A percentile compares a stretch with the other conserved stretches of the same genome.
phyloP scores from a whole-genome alignment of 192 early-diverging fungal genomes.

The Phlyctochytrium planicorne region DNA sequence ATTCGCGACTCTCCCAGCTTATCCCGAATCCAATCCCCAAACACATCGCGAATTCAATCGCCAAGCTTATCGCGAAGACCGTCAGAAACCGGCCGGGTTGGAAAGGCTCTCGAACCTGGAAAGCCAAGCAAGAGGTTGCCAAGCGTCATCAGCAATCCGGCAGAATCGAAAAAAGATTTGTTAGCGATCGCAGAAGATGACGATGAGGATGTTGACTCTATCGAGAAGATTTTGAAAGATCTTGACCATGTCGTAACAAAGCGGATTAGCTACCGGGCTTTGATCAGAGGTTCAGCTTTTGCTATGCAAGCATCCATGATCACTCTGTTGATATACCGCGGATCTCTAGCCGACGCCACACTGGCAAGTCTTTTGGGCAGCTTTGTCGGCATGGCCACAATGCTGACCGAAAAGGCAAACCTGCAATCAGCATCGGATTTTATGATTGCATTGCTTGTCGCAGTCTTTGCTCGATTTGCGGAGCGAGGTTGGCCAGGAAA shows the following conservation, averaged over 20 bases:
- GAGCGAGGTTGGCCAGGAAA: conserved; percentile 19
- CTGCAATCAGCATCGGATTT: conserved; percentile 12
- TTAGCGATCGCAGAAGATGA: no score
- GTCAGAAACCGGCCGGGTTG: no score
- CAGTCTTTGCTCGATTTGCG: conserved; percentile 2
- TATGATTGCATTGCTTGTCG: conserved; percentile 10
- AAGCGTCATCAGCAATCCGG: no score
- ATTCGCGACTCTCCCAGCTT: no score
- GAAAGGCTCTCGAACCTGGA: no score
- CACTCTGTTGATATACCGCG: conserved; percentile 11
- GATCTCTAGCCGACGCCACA: conserved; percentile 3
- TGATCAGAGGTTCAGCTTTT: background rate
- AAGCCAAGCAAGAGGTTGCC: no score
- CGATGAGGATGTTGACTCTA: no score
- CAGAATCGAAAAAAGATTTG: no score
- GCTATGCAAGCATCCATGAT: conserved; percentile 11
- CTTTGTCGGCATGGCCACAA: background rate
- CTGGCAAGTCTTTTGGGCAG: conserved; percentile 7
- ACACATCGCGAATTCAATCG: no score
- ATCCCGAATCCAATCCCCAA: no score
- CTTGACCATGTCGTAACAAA: conserved; percentile 11
- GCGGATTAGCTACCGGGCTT: background rate
- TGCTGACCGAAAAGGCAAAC: background rate
- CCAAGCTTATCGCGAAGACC: no score
- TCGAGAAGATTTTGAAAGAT: no score